Evolutionary conservation across 2,329 filamentous ascomycete species (phyloP).

Genomic region (Pseudofabraea citricarpa): DNA sequence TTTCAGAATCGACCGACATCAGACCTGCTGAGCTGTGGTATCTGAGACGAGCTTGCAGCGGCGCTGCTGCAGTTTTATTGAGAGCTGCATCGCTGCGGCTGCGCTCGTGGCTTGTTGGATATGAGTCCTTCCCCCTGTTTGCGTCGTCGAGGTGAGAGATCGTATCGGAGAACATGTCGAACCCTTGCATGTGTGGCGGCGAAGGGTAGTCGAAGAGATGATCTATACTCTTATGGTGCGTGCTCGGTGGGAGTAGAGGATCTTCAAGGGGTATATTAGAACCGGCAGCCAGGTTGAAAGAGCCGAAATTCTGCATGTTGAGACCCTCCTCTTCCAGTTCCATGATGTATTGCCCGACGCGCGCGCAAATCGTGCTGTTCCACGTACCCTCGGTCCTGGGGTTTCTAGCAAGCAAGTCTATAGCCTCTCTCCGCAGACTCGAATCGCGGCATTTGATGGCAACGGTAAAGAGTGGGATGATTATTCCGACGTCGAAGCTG

Average conservation of each 20-base stretch:
- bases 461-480: conserved; percentile 61
- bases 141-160: background rate
- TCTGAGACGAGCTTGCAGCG: background rate
- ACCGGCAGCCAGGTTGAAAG: background rate
- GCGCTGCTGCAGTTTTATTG: background rate
- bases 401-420: conserved; percentile 52
- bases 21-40: background rate
- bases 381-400: conserved; percentile 64
- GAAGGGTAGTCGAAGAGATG: background rate
- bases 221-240: background rate
- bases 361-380: conserved; percentile 38
- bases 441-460: conserved; percentile 61
- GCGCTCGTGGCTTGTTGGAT: background rate
- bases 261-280: background rate
- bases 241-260: background rate
- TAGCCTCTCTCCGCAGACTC: conserved; percentile 51
- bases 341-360: conserved; percentile 21
- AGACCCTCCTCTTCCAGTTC: conserved; percentile 23
- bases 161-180: background rate
- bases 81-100: background rate
- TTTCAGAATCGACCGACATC: background rate
- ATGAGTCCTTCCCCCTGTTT: background rate
- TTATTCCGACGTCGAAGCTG: conserved; percentile 58
- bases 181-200: background rate
- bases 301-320: background rate